Conservation (phyloP, 495 filamentous ascomycete genomes). For the Aspergillus olivimuriae region DNA sequence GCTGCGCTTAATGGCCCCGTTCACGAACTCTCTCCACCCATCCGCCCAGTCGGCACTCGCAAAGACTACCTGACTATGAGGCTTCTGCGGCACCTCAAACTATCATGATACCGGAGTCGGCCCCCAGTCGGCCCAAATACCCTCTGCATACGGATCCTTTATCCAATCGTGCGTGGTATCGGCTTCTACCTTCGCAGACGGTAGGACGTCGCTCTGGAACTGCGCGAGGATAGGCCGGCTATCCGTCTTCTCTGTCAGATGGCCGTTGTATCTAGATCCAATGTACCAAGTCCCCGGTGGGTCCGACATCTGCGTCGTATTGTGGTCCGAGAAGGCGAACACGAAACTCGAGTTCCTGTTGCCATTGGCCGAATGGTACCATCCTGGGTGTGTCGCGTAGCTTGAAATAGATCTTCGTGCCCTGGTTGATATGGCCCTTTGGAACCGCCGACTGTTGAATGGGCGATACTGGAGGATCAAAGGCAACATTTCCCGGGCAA, state of each 20-base stretch:
- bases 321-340: slow-evolving; percentile 20
- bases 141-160: slow-evolving; percentile 22
- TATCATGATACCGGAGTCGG: slow-evolving; percentile 11
- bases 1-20: slow-evolving; percentile 24
- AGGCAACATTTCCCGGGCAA: slow-evolving; percentile 14
- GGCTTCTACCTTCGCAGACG: slow-evolving; percentile 10
- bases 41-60: slow-evolving; percentile 22
- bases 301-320: slow-evolving; percentile 11
- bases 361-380: slow-evolving; percentile 3
- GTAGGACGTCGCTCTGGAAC: slow-evolving; percentile 7
- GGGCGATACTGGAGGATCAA: slow-evolving; percentile 16
- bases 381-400: slow-evolving; percentile 7
- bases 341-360: slow-evolving; percentile 8
- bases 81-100: slow-evolving; percentile 12
- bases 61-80: slow-evolving; percentile 16
- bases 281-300: slow-evolving; percentile 18
- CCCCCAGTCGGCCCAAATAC: slow-evolving; percentile 18
- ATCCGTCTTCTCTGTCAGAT: slow-evolving; percentile 12
- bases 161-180: slow-evolving; percentile 26
- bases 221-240: slow-evolving; percentile 1
- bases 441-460: slow-evolving; percentile 12
- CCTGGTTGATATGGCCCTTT: slow-evolving; percentile 20
- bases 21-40: slow-evolving; percentile 23
- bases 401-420: slow-evolving; percentile 22
- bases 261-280: slow-evolving; percentile 16